Evolutionary conservation across 345 rosid genomes (phyloP), one percentile per base, ranked within the genome.

Genomic region (Trapa bicornis): DNA sequence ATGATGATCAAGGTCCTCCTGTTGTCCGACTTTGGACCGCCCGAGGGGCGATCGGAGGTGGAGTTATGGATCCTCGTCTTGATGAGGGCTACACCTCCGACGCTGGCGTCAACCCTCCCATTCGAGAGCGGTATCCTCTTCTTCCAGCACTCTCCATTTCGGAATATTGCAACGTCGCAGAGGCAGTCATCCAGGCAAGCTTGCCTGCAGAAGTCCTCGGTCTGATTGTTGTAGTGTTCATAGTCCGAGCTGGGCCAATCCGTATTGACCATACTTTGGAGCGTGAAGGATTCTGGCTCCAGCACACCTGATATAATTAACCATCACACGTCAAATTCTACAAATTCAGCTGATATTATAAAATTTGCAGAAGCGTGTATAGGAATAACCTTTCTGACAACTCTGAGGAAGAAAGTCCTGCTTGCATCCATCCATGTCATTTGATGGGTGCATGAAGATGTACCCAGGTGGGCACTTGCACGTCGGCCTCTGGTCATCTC

Each of bases 381-480:
- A 54, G 35, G 43, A 41, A 4, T 41, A 3, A 58, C 63, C 63
- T 58, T 32, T 70, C 14, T 72, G 73, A 58, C 86, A 86, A 14
- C 70, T 74, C 43, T 82, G 83, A 12, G 77, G 56, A 36, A 14
- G 53, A 10, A 84, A 86, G 15, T 70, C 54, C 16, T 64, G 78
- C 9, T 29, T 54, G 77, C 86, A 84, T 29, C 88, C 85, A 36
- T 78, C 76, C 37, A 65, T 80, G 17, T 4, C 57, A 16, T 82
- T 76, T 15, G 62, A 60, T 6, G 75, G 69, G 73, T 82, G 83
- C 48, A 77, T 15, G 37, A 73, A 66, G 17, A 56, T 47, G 61
- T 84, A 86, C 58, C 78, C 79, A 2, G 37, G 53, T 1, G 86
- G 81, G 38, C 88, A 89, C 35, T 61, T 54, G 69, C 90, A 85